A percentile compares a stretch with the other conserved stretches of the same genome.
These are phyloP conservation scores for Coemansia sp. DNA, from an alignment of 192 early-diverging fungal genomes.

Conservation along the genomic window DNA sequence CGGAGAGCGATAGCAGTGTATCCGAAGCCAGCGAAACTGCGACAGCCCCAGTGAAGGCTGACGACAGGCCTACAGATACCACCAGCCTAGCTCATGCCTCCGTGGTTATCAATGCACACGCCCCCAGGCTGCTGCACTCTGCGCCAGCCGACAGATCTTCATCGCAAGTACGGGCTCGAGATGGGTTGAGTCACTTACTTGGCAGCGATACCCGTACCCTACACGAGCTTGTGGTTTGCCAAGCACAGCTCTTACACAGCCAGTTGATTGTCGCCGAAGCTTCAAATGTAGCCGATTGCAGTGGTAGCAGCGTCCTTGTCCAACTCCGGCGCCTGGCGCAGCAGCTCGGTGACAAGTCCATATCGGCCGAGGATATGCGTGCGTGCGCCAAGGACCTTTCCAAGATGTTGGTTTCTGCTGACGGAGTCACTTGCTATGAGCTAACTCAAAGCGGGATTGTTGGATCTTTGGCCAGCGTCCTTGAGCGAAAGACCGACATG, in stretches of 20 bases:
- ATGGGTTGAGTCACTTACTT: not conserved
- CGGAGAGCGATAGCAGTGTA: not conserved
- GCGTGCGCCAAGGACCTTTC: not conserved
- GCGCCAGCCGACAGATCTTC: not conserved
- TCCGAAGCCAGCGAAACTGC: not conserved
- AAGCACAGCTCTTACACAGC: conserved; percentile 16
- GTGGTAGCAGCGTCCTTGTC: not conserved
- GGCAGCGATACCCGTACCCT: not conserved
- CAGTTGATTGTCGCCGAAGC: not conserved
- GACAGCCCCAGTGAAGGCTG: not conserved
- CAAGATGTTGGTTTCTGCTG: conserved; percentile 3
- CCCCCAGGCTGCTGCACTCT: not conserved
- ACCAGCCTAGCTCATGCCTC: not conserved
- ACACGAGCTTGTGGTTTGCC: conserved; percentile 1
- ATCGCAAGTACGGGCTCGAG: not conserved
- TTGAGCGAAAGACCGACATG: not conserved
- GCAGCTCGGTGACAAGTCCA: not conserved
- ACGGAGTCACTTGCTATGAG: conserved; percentile 76
- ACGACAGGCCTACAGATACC: not conserved
- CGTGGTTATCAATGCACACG: not conserved
- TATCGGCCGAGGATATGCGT: not conserved
- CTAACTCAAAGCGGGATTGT: conserved; percentile 75
- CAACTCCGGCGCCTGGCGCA: conserved; percentile 8
- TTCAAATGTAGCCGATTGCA: not conserved
- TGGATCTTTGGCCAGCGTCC: conserved; percentile 42